Conservation (phyloP, 306 rosid genomes). For the Trifolium fragiferum region DNA sequence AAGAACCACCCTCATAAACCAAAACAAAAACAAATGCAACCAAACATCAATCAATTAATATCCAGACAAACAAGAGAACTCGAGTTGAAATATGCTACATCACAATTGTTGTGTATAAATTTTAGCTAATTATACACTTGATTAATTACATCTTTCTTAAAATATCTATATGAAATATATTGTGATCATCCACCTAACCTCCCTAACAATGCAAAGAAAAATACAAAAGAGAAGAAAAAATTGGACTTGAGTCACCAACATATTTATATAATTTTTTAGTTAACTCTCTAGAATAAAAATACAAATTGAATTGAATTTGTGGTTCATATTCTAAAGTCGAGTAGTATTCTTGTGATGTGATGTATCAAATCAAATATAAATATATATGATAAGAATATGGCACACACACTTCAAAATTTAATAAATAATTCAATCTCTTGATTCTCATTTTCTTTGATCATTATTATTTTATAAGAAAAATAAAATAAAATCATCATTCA, state of each 20-base stretch:
- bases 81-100: no score
- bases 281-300: neutral
- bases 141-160: neutral
- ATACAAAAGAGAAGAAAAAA: neutral
- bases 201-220: no score
- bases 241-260: neutral
- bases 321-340: constrained; percentile 21
- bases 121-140: neutral
- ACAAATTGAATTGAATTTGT: constrained; percentile 1
- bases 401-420: neutral
- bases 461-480: neutral
- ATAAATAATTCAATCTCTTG: neutral
- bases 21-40: no score
- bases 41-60: no score
- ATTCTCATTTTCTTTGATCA: constrained; percentile 3
- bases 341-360: constrained; percentile 19
- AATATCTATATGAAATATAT: neutral
- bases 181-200: neutral
- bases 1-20: no score
- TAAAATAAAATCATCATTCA: neutral
- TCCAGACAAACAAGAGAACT: no score
- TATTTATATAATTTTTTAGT: neutral
- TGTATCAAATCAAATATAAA: neutral
- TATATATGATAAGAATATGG: neutral
- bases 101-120: neutral